These are phyloP conservation scores for Parietichytrium sp. DNA, from an alignment of 108 stramenopile species.

Conservation along the genomic window DNA sequence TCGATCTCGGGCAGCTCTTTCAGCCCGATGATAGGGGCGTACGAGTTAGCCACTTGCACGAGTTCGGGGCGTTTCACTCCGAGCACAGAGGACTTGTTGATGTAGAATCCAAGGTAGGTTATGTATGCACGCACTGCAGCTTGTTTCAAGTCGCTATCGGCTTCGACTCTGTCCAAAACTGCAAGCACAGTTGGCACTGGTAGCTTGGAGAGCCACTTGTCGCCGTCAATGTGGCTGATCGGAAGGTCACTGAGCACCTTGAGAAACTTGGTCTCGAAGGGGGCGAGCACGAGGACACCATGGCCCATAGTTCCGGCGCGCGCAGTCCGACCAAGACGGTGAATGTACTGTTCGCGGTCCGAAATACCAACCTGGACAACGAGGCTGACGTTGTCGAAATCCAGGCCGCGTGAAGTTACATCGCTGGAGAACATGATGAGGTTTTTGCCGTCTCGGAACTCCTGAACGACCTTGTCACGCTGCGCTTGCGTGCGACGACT, in stretches of 20 bases:
- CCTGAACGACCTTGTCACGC: slow-evolving; percentile 65
- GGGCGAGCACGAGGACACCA: slow-evolving; percentile 56
- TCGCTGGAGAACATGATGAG: slow-evolving; percentile 82
- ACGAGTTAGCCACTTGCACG: slow-evolving; percentile 60
- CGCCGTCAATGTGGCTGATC: not conserved
- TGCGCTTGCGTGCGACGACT: slow-evolving; percentile 77
- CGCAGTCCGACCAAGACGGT: slow-evolving; percentile 92
- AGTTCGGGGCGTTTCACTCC: slow-evolving; percentile 49
- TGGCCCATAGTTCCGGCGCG: slow-evolving; percentile 70
- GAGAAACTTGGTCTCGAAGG: slow-evolving; percentile 43
- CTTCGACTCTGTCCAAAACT: not conserved
- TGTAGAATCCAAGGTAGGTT: slow-evolving; percentile 85
- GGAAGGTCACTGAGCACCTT: slow-evolving; percentile 36
- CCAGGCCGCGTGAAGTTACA: slow-evolving; percentile 84
- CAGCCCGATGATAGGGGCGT: slow-evolving; percentile 61
- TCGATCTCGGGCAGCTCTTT: slow-evolving; percentile 65
- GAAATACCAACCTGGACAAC: slow-evolving; percentile 80
- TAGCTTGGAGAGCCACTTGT: not conserved
- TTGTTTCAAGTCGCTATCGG: not conserved
- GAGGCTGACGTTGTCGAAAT: slow-evolving; percentile 75
- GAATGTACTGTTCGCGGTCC: slow-evolving; percentile 80
- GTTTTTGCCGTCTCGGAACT: slow-evolving; percentile 62
- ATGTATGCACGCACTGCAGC: slow-evolving; percentile 61
- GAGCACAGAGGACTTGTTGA: slow-evolving; percentile 61
- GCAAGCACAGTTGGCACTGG: not conserved